phyloP scores from a whole-genome alignment of 2,329 filamentous ascomycete genomes.

The Elsinoe perseae region DNA sequence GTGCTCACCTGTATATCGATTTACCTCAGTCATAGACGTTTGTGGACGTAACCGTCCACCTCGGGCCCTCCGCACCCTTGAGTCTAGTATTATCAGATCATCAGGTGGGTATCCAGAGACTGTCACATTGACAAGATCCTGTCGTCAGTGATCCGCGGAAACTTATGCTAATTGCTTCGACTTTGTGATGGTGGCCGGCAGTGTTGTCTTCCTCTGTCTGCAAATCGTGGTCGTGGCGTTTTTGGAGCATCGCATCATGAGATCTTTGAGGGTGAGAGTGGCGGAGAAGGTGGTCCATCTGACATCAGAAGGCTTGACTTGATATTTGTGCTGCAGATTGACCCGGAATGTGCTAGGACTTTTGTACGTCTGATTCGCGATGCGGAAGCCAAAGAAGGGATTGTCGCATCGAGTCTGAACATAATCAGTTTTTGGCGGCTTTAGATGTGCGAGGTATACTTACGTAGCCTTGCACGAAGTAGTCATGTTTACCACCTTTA shows the following conservation, averaged over 20 bases:
- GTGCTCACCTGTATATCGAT: not conserved
- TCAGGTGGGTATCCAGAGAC: no score
- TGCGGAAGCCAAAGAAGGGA: constrained; percentile 17
- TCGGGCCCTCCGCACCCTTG: not conserved
- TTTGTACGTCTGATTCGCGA: constrained; percentile 14
- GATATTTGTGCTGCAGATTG: constrained; percentile 16
- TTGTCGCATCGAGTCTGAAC: constrained; percentile 14
- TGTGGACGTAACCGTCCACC: not conserved
- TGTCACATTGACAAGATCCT: no score
- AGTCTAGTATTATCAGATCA: no score
- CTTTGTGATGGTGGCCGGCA: not conserved
- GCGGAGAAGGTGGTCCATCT: not conserved
- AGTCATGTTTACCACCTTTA: not conserved
- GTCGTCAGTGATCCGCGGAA: no score
- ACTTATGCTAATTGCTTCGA: not conserved
- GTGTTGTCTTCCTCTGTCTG: not conserved
- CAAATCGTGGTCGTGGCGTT: not conserved
- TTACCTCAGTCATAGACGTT: not conserved
- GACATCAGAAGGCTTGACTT: not conserved
- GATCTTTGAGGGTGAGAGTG: not conserved
- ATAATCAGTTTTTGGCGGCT: not conserved
- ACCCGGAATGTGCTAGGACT: constrained; percentile 13
- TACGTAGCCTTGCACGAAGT: constrained; percentile 16
- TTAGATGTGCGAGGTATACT: not conserved
- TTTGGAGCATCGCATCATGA: not conserved